Evolutionary conservation across 2,329 filamentous ascomycete species (phyloP).

Genomic region (Hypoxylon sp.): DNA sequence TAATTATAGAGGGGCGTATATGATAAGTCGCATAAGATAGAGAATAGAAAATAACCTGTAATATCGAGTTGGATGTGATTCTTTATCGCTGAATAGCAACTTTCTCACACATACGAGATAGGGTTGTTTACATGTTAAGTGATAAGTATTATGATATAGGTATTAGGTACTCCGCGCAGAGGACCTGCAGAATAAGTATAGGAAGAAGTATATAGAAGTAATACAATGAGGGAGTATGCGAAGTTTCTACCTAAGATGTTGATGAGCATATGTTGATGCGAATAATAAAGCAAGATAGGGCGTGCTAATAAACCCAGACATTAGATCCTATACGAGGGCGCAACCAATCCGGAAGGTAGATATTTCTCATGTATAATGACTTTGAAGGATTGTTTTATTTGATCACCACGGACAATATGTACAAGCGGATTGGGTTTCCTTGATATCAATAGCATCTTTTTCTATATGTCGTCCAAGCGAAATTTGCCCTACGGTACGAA

Average conservation of each 20-base stretch:
- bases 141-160: not conserved
- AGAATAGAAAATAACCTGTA: not conserved
- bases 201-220: no score
- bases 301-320: not conserved
- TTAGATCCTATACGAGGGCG: not conserved
- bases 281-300: not conserved
- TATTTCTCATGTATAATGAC: not conserved
- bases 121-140: not conserved
- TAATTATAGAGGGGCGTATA: not conserved
- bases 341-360: not conserved
- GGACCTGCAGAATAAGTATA: not conserved
- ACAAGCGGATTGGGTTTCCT: constrained; percentile 8
- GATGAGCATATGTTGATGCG: not conserved
- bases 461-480: constrained; percentile 20
- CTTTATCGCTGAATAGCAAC: not conserved
- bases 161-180: not conserved
- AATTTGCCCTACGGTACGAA: constrained; percentile 18
- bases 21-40: not conserved
- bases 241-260: not conserved
- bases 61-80: not conserved
- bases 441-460: constrained; percentile 18
- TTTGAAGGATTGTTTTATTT: constrained; percentile 2
- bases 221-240: not conserved
- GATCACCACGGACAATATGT: not conserved
- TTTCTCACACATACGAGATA: not conserved